Evolutionary conservation across 2,329 filamentous ascomycete species (phyloP).

Genomic region (Exophiala lecanii-corni): DNA sequence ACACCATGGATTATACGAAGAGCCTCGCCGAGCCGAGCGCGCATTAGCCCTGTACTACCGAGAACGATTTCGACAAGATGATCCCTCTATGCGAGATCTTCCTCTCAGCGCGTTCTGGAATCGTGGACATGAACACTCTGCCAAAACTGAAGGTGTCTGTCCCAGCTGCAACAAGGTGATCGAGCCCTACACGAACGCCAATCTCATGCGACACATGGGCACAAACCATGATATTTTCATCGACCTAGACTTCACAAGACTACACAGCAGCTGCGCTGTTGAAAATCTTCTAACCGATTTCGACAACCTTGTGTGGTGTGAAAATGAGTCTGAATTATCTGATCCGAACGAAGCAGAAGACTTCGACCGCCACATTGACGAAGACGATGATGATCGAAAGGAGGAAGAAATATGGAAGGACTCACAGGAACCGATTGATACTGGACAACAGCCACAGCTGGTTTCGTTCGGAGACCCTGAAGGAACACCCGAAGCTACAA

Average conservation of each 20-base stretch:
- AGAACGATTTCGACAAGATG: background rate
- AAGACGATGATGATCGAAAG: background rate
- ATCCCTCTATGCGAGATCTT: background rate
- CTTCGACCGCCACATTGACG: background rate
- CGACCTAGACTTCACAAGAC: background rate
- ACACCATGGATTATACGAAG: background rate
- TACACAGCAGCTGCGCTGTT: background rate
- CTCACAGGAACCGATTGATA: background rate
- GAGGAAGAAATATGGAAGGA: background rate
- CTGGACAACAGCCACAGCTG: background rate
- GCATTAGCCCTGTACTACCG: conserved; percentile 1
- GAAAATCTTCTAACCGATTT: background rate
- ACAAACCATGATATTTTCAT: background rate
- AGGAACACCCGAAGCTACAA: background rate
- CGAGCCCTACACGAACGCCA: background rate
- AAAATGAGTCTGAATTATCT: conserved; percentile 1
- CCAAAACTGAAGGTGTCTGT: background rate
- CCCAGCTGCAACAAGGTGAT: background rate
- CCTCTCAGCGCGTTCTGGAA: background rate
- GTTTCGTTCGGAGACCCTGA: background rate
- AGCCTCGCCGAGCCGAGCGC: background rate
- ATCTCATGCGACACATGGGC: background rate
- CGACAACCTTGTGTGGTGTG: background rate
- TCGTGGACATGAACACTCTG: background rate
- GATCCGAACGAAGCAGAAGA: background rate